Evolutionary conservation across 176 grass and related monocot genomes (phyloP), one percentile per base, ranked within the genome.

Genomic region (Avena eriantha): DNA sequence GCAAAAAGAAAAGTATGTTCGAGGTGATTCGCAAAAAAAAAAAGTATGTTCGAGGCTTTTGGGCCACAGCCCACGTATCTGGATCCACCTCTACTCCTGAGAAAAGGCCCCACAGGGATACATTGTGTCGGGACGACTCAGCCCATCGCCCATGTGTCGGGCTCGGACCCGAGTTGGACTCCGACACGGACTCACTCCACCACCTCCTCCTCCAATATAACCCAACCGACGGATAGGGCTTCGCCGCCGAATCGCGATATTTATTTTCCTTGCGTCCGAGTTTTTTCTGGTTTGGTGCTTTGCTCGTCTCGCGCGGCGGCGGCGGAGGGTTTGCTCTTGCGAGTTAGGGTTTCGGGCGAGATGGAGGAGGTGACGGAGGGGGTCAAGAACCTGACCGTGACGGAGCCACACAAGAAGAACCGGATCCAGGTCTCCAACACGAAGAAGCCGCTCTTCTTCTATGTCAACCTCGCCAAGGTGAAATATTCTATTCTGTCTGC

Each of bases 341-440:
- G 46, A 9, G 34, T 10, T 86, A 89, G 90, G 90, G 83, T 87
- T 94, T 93, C 56, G 75, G 15, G 8, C 24, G 67, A 77, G 78
- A 95, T 98, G 96, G 96, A 98, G 82, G 90, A 90, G 57, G 93
- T 98, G 23, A 98, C 96, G 0, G 93, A 94, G 33, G 91, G 77
- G 17, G 91, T 98, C 24, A 98, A 90, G 87, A 95, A 93, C 63
- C 87, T 98, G 69, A 83, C 78, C 66, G 88, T 98, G 14, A 71
- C 83, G 19, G 95, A 98, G 60, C 34, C 24, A 29, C 87, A 93
- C 77, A 98, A 93, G 87, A 93, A 95, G 89, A 98, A 98, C 50
- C 82, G 93, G 82, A 97, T 97, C 89, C 95, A 95, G 85, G 95
- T 97, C 17, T 95, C 92, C 69, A 97, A 97, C 63, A 97, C 95